Conservation (phyloP, 2,329 filamentous ascomycete genomes). For the Exophiala bonariae region DNA sequence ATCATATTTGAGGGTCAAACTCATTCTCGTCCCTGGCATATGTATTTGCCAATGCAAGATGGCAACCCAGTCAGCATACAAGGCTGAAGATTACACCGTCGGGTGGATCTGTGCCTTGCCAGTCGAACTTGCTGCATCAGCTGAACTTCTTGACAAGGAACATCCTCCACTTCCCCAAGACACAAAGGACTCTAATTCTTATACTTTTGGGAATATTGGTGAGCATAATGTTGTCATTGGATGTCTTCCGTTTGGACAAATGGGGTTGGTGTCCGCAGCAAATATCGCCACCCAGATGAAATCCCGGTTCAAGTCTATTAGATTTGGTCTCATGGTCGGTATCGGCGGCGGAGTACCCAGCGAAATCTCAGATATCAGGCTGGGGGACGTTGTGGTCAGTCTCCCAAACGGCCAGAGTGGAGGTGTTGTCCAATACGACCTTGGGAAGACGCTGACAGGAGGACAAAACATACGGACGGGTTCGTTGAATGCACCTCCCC, state of each 20-base stretch:
- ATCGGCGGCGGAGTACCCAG: slow-evolving; percentile 28
- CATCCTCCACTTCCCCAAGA: slow-evolving; percentile 6
- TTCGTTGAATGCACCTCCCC: slow-evolving; percentile 20
- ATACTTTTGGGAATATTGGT: slow-evolving; percentile 29
- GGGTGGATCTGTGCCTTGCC: slow-evolving; percentile 23
- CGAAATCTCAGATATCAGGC: slow-evolving; percentile 23
- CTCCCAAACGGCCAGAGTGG: slow-evolving; percentile 14
- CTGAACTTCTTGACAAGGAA: slow-evolving; percentile 1
- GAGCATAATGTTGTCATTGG: slow-evolving; percentile 37
- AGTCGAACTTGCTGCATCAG: slow-evolving; percentile 20
- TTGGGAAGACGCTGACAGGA: slow-evolving; percentile 8
- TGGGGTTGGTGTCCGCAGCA: slow-evolving; percentile 35
- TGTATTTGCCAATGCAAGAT: no score
- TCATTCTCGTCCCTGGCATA: no score
- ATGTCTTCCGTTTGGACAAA: slow-evolving; percentile 33
- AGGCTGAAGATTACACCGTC: slow-evolving; percentile 19
- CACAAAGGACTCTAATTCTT: slow-evolving; percentile 26
- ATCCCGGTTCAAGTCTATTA: no score
- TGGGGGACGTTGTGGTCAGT: slow-evolving; percentile 34
- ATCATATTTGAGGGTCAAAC: no score
- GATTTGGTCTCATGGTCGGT: slow-evolving; percentile 27
- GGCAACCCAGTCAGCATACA: no score
- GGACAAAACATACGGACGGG: slow-evolving; percentile 27
- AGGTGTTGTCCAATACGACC: slow-evolving; percentile 26
- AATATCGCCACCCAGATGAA: slow-evolving; percentile 32